Evolutionary conservation across 2,329 filamentous ascomycete genomes (phyloP), one percentile per base, ranked within the genome.

Genomic region (Epichloe uncinata): DNA sequence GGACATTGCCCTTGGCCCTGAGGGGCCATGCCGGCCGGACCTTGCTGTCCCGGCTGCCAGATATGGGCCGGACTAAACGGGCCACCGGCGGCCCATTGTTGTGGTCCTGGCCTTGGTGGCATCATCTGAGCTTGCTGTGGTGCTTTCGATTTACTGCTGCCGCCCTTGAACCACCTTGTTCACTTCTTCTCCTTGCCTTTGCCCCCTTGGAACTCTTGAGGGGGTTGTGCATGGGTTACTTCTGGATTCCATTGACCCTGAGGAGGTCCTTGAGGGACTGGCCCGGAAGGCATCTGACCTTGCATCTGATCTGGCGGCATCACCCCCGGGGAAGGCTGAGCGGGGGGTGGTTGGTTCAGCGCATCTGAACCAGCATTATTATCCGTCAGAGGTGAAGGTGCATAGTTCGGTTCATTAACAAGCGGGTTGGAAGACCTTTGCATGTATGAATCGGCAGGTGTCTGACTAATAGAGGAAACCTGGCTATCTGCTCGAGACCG

Each of bases 161-260:
- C 40, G 16, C 52, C 51, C 53, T 61, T 61, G 54, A 62, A 62
- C 60, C 60, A 61, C 30, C 58, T 61, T n/a, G 57, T 53, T 60
- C 60, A 62, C 35, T 54, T 58, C 47, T 57, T 61, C 6, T 58
- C 57, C 36, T 60, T 61, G 5, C 57, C 57, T 36, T 54, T 56
- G n/a, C 22, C 45, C 12, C n/a, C 22, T 4, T 42, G 38, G 11
- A 18, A 11, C 34, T n/a, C 42, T 13, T 36, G 26, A 36, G 6
- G 9, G 30, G 16, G 47, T 9, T 16, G 4, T 26, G 12, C 33
- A 34, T 9, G 38, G 9, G 30, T 48, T 16, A 15, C 38, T 8
- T 42, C 26, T 11, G 51, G 35, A 16, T 40, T 44, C 34, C 42
- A 45, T 15, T 34, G 48, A 26, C 35, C 34, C n/a, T 35, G 22